A percentile compares a stretch with the other conserved stretches of the same genome.
phyloP scores from a whole-genome alignment of 164 flowering plant species.

The Vitis riparia region DNA sequence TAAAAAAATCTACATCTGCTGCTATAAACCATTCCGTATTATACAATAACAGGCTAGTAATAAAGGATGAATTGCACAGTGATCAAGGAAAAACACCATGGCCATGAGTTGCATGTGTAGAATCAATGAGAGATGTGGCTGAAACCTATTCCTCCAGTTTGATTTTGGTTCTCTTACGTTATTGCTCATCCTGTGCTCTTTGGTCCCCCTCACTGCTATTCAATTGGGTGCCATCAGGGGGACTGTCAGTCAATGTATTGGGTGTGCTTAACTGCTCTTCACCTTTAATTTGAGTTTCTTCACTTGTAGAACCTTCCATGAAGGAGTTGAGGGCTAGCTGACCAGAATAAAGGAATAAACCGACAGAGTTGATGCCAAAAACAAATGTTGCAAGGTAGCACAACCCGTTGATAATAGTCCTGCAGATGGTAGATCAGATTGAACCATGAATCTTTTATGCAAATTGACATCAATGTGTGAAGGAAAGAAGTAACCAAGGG shows the following conservation, averaged over 20 bases:
- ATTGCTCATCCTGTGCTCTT: constrained; percentile 28
- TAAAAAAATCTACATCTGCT: not conserved
- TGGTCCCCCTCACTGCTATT: constrained; percentile 25
- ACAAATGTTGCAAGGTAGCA: constrained; percentile 97
- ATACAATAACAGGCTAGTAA: not conserved
- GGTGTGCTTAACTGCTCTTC: constrained; percentile 23
- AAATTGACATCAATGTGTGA: not conserved
- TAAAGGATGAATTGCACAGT: not conserved
- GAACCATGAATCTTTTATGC: not conserved
- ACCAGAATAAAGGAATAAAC: constrained; percentile 74
- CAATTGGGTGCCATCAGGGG: constrained; percentile 24
- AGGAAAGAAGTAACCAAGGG: not conserved
- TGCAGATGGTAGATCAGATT: constrained; percentile 30
- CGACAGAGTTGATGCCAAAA: constrained; percentile 76
- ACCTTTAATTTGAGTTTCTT: constrained; percentile 20
- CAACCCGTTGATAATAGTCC: constrained; percentile 87
- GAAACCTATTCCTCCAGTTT: constrained; percentile 4
- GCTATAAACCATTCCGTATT: too few species aligned
- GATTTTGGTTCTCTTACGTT: constrained; percentile 5
- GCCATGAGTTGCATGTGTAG: not conserved
- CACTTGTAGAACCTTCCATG: constrained; percentile 36
- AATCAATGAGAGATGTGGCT: not conserved
- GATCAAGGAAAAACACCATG: not conserved
- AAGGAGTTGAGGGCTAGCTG: constrained; percentile 82
- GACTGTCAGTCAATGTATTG: constrained; percentile 16